These are phyloP conservation scores for Rosa multiflora DNA, from an alignment of 306 rosid species.

Conservation along the genomic window DNA sequence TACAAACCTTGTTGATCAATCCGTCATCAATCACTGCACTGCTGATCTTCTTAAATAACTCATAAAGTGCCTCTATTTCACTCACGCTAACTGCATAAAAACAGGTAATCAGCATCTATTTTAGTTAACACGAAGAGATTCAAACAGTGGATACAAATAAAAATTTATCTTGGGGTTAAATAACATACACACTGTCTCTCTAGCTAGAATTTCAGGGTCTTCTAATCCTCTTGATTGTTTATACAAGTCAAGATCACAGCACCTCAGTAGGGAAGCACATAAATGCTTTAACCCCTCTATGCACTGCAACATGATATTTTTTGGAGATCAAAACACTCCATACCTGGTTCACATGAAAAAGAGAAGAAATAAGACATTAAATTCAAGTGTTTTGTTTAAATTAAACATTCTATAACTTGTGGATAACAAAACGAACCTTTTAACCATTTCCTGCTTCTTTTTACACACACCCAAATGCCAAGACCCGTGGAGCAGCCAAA, in stretches of 20 bases:
- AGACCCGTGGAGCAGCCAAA: conserved; percentile 17
- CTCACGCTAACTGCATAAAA: conserved; percentile 85
- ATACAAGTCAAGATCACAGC: conserved; percentile 75
- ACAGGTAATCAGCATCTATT: conserved; percentile 1
- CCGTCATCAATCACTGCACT: conserved; percentile 97
- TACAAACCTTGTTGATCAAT: conserved; percentile 85
- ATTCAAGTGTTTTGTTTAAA: conserved; percentile 10
- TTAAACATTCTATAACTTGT: conserved; percentile 13
- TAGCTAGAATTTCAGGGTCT: conserved; percentile 85
- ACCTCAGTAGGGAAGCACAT: conserved; percentile 59
- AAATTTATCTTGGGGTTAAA: conserved; percentile 4
- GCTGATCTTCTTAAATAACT: conserved; percentile 96
- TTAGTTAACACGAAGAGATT: background rate
- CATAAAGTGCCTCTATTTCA: conserved; percentile 97
- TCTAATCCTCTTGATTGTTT: conserved; percentile 79
- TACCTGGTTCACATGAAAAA: conserved; percentile 46
- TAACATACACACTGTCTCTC: conserved; percentile 91
- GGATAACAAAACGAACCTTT: conserved; percentile 42
- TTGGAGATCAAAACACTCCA: conserved; percentile 65
- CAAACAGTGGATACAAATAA: background rate
- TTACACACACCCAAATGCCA: conserved; percentile 31
- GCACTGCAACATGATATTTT: conserved; percentile 85
- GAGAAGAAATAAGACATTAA: conserved; percentile 20
- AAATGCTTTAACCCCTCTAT: conserved; percentile 61
- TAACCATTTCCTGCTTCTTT: conserved; percentile 69